phyloP scores from a whole-genome alignment of 192 early-diverging fungal genomes.

The Coemansia sp. region DNA sequence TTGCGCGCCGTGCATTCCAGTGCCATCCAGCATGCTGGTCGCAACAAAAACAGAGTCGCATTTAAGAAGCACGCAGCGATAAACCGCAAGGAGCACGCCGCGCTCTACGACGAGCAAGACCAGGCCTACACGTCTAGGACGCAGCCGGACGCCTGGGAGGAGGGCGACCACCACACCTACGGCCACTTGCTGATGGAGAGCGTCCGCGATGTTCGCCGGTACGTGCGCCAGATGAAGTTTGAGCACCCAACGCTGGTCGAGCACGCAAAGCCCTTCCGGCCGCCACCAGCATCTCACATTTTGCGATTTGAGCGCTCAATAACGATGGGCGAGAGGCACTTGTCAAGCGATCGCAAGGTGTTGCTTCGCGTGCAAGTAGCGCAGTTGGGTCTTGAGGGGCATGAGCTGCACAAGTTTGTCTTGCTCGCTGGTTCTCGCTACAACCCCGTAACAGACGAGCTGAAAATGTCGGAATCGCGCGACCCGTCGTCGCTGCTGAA shows the following conservation, averaged over 20 bases:
- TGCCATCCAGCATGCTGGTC: constrained; percentile 24
- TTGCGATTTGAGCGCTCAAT: constrained; percentile 45
- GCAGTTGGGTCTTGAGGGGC: constrained; percentile 34
- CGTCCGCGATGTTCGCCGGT: constrained; percentile 51
- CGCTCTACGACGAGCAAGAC: constrained; percentile 42
- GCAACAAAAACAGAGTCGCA: constrained; percentile 25
- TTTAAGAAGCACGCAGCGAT: constrained; percentile 12
- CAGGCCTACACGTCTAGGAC: constrained; percentile 5
- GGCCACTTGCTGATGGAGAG: constrained; percentile 46
- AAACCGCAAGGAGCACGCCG: constrained; percentile 38
- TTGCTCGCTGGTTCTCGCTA: constrained; percentile 48
- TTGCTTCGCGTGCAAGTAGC: constrained; percentile 37
- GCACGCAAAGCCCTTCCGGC: constrained; percentile 39
- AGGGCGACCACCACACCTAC: constrained; percentile 45
- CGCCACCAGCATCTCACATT: constrained; percentile 24
- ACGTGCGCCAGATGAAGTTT: constrained; percentile 45
- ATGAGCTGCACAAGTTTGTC: constrained; percentile 51
- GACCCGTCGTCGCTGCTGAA: constrained; percentile 47
- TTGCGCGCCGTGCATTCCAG: constrained; percentile 27
- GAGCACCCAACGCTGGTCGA: constrained; percentile 46
- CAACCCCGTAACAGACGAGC: constrained; percentile 47
- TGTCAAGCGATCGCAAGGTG: constrained; percentile 47
- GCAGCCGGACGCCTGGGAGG: constrained; percentile 18
- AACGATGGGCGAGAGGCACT: constrained; percentile 43
- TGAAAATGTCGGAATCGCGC: constrained; percentile 50